These are phyloP conservation scores for Phytophthora pluvialis DNA, from an alignment of 352 stramenopile species.

Conservation along the genomic window DNA sequence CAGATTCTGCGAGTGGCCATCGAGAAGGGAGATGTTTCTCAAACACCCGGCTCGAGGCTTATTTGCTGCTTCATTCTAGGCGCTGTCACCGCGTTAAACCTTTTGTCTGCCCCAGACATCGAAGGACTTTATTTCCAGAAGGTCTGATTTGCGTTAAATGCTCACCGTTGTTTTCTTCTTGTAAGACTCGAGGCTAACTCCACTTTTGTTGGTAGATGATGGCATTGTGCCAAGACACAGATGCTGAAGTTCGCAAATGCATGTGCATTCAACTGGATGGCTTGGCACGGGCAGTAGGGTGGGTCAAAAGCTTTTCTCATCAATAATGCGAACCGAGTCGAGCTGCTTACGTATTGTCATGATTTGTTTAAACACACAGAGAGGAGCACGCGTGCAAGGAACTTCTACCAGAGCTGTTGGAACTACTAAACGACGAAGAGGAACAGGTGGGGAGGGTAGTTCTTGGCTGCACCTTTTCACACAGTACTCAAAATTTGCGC, in stretches of 20 bases:
- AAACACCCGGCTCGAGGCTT: conserved; percentile 74
- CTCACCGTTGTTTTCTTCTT: not conserved
- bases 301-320: not conserved
- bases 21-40: conserved; percentile 84
- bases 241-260: conserved; percentile 80
- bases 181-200: not conserved
- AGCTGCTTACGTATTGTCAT: not conserved
- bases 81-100: conserved; percentile 70
- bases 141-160: conserved; percentile 32
- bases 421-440: conserved; percentile 85
- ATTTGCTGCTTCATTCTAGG: conserved; percentile 81
- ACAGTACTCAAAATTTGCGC: not conserved
- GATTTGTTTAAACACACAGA: conserved; percentile 26
- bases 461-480: no score
- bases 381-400: conserved; percentile 70
- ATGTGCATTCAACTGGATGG: conserved; percentile 88
- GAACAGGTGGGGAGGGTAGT: conserved; percentile 47
- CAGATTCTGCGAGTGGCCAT: conserved; percentile 86
- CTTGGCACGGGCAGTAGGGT: conserved; percentile 74
- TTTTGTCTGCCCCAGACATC: conserved; percentile 75
- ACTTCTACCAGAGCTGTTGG: conserved; percentile 75
- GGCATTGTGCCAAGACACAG: conserved; percentile 83
- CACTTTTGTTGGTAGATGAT: conserved; percentile 66
- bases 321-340: no score
- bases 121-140: conserved; percentile 86